These are phyloP conservation scores for Polygonum aviculare DNA, from an alignment of 148 eudicot genomes.

Conservation along the genomic window DNA sequence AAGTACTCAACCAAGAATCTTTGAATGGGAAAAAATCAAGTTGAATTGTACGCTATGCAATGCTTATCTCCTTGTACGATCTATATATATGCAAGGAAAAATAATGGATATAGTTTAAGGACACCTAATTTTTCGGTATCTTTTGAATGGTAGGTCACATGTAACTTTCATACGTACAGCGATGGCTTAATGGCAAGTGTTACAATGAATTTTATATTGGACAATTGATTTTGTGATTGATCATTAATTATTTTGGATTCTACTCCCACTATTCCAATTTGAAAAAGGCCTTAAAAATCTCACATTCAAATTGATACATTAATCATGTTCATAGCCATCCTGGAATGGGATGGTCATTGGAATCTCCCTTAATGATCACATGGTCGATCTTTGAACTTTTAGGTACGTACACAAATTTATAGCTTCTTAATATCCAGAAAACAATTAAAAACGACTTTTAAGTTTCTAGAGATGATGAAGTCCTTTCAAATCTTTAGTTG, in stretches of 20 bases:
- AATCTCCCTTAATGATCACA: background rate
- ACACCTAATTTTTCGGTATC: background rate
- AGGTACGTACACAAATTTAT: too few species aligned
- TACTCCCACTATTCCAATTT: background rate
- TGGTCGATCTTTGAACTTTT: too few species aligned
- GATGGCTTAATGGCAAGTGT: background rate
- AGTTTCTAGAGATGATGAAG: too few species aligned
- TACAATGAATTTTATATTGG: background rate
- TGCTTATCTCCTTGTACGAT: background rate
- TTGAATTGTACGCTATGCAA: background rate
- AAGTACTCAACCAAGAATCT: background rate
- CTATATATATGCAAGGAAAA: conserved; percentile 4
- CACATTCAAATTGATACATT: background rate
- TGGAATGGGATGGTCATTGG: background rate
- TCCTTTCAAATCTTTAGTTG: too few species aligned
- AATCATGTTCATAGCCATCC: background rate
- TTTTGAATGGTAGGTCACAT: background rate
- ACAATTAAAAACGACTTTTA: too few species aligned
- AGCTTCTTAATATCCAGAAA: too few species aligned
- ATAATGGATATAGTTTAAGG: background rate
- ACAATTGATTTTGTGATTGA: background rate
- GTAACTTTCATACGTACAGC: background rate
- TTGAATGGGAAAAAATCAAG: background rate
- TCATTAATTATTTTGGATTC: background rate
- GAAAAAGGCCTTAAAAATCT: background rate